Conservation (phyloP, 2,329 filamentous ascomycete genomes). For the Leptographium procerum region DNA sequence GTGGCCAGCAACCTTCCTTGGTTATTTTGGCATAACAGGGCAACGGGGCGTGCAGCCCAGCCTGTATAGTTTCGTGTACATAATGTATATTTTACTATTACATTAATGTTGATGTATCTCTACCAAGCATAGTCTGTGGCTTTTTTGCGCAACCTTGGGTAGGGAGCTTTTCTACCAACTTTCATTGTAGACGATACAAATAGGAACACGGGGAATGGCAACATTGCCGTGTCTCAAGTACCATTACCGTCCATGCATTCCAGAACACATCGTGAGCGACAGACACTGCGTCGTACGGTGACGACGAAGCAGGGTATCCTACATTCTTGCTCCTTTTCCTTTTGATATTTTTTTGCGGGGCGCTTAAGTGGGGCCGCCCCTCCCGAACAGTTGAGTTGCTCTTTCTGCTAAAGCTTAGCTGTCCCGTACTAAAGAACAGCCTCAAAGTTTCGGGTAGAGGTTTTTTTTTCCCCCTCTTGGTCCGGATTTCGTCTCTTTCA, state of each 20-base stretch:
- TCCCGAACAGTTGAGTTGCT: neutral
- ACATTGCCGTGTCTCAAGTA: neutral
- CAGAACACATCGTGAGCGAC: neutral
- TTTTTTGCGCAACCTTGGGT: neutral
- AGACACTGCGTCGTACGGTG: no score
- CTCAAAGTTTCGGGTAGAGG: neutral
- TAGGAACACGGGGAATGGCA: neutral
- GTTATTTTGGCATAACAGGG: neutral
- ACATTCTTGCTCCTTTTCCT: neutral
- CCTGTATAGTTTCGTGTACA: conserved; percentile 12
- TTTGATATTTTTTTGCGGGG: neutral
- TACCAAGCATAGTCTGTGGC: neutral
- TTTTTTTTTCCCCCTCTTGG: neutral
- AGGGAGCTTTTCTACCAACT: neutral
- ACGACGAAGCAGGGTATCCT: neutral
- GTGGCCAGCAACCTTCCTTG: neutral
- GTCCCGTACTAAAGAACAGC: neutral
- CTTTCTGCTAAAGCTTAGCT: neutral
- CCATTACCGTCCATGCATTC: neutral
- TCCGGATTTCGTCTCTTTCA: neutral
- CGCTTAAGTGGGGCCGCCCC: neutral
- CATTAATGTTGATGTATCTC: neutral
- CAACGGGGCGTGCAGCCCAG: neutral
- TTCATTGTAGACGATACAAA: neutral
- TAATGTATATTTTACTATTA: conserved; percentile 10